Percentiles rank a stretch among this genome's conserved stretches.
These are phyloP conservation scores for Cinnamomum micranthum DNA, from an alignment of 164 flowering plant genomes.

Conservation along the genomic window DNA sequence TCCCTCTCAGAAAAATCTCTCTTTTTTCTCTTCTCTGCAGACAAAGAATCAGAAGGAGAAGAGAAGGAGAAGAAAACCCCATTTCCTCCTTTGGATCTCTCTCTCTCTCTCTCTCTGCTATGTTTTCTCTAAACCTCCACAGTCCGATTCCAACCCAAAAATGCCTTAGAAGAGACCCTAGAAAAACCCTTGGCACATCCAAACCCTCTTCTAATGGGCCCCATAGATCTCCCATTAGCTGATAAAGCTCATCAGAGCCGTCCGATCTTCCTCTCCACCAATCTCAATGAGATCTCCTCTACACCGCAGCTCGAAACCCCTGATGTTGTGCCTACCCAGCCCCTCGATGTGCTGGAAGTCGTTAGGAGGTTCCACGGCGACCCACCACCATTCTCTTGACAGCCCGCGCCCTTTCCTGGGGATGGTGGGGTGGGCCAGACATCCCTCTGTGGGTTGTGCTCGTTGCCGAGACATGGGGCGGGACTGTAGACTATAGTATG, in stretches of 20 bases:
- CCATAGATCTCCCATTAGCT: slow-evolving; percentile 22
- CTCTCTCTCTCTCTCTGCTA: background rate
- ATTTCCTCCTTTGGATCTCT: background rate
- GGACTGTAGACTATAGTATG: slow-evolving; percentile 51
- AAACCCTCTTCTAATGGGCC: slow-evolving; percentile 35
- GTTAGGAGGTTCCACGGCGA: slow-evolving; percentile 38
- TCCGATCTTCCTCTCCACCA: slow-evolving; percentile 44
- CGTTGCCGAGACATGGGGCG: slow-evolving; percentile 29
- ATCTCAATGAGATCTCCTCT: slow-evolving; percentile 70
- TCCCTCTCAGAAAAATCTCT: background rate
- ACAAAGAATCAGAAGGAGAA: background rate
- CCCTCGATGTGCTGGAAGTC: slow-evolving; percentile 31
- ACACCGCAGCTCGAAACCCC: slow-evolving; percentile 27
- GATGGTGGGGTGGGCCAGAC: slow-evolving; percentile 11
- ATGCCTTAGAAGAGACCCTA: background rate
- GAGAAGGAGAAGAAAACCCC: background rate
- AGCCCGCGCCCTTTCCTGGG: slow-evolving; percentile 35
- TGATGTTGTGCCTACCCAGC: background rate
- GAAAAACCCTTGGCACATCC: background rate
- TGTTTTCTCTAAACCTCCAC: slow-evolving; percentile 3
- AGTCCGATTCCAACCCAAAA: background rate
- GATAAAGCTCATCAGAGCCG: slow-evolving; percentile 16
- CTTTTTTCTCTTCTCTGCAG: background rate
- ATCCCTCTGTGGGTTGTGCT: slow-evolving; percentile 39
- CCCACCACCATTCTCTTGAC: slow-evolving; percentile 28